Evolutionary conservation across 106 monocot species (phyloP).

Genomic region (Posidonia australis): DNA sequence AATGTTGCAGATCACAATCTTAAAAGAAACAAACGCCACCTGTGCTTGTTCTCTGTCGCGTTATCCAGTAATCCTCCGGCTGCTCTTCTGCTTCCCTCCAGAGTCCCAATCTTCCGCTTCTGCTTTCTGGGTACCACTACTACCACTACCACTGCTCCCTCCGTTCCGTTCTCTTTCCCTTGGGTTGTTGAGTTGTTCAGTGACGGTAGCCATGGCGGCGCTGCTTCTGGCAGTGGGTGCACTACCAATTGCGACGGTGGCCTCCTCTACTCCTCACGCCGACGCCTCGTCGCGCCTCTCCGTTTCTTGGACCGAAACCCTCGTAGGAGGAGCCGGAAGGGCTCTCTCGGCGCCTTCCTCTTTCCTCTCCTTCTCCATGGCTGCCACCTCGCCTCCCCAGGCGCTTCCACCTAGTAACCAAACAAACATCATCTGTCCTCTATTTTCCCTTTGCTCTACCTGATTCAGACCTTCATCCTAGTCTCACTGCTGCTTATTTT

Average conservation of each 20-base stretch:
- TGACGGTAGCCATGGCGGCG: no score
- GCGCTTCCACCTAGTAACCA: neutral
- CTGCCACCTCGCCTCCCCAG: constrained; percentile 1
- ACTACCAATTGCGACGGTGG: neutral
- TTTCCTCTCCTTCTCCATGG: constrained; percentile 3
- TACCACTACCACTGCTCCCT: no score
- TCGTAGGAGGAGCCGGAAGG: neutral
- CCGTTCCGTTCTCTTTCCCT: no score
- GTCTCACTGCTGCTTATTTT: neutral
- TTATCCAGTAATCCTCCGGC: no score
- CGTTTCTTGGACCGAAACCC: constrained; percentile 21
- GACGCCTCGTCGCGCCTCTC: constrained; percentile 14
- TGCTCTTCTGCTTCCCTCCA: no score
- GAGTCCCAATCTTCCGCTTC: no score
- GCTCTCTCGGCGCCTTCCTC: constrained; percentile 3
- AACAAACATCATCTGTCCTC: neutral
- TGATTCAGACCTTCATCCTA: neutral
- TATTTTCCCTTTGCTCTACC: neutral
- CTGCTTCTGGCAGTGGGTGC: neutral
- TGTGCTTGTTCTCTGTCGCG: no score
- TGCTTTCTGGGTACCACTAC: no score
- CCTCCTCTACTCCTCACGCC: neutral
- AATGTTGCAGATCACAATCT: no score
- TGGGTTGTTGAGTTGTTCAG: no score
- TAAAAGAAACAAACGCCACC: no score